Percentiles rank a stretch among this genome's conserved stretches.
phyloP scores from a whole-genome alignment of 208 protist genomes.

The Vickermania spadyakhi region DNA sequence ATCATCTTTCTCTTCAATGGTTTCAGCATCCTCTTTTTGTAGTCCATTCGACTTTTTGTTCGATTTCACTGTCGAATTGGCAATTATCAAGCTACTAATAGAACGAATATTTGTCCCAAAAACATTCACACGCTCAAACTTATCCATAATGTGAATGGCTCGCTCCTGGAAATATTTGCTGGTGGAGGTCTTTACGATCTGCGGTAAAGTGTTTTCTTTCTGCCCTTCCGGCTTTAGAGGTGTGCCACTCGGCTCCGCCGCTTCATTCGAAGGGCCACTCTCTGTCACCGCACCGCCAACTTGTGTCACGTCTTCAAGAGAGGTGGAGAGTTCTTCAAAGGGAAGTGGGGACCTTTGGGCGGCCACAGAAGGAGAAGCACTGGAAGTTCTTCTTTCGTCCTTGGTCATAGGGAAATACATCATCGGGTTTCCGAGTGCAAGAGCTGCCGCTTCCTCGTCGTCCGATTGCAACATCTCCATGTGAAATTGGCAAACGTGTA shows the following conservation, averaged over 20 bases:
- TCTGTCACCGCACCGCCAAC: too few relatives aligned
- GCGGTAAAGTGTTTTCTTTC: background rate
- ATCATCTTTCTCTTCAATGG: background rate
- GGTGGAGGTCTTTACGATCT: background rate
- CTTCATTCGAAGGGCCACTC: too few relatives aligned
- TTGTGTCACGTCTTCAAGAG: too few relatives aligned
- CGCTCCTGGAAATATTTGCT: slow-evolving; percentile 10
- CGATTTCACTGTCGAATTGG: background rate
- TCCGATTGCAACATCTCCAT: slow-evolving; percentile 15
- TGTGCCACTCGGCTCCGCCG: too few relatives aligned
- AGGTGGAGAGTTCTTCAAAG: background rate
- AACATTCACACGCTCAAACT: slow-evolving; percentile 24
- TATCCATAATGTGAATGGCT: slow-evolving; percentile 15
- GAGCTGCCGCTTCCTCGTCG: slow-evolving; percentile 17
- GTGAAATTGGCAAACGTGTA: slow-evolving; percentile 53
- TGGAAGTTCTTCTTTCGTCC: too few relatives aligned
- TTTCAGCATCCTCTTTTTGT: background rate
- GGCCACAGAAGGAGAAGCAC: background rate
- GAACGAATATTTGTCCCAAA: slow-evolving; percentile 27
- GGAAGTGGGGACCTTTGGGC: background rate
- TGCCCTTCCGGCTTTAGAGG: too few relatives aligned
- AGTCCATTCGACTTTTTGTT: background rate
- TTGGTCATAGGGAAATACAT: slow-evolving; percentile 10
- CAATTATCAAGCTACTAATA: background rate
- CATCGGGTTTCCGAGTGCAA: slow-evolving; percentile 28